Conservation (phyloP, 805 yeast genomes). For the Candida parachauliodes region DNA sequence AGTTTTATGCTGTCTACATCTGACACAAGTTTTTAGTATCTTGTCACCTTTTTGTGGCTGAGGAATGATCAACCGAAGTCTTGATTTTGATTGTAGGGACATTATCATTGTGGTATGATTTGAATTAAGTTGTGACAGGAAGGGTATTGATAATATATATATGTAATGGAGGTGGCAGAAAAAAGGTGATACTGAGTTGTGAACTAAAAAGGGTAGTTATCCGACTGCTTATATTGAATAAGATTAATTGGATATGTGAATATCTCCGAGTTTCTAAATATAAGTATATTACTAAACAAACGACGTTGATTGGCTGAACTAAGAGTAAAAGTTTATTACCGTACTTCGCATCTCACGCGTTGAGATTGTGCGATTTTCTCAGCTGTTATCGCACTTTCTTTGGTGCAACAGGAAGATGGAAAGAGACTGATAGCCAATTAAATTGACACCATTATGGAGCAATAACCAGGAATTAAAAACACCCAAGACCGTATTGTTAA, state of each 20-base stretch:
- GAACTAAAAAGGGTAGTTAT: background rate
- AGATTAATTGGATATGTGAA: background rate
- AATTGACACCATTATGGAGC: too few relatives aligned
- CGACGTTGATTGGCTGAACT: background rate
- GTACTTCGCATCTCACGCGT: slow-evolving; percentile 2
- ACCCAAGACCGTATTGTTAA: too few relatives aligned
- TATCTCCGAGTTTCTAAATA: background rate
- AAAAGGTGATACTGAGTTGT: background rate
- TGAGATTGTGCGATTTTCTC: too few relatives aligned
- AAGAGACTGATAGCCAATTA: too few relatives aligned
- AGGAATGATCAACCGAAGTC: slow-evolving; percentile 14
- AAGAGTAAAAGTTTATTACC: background rate
- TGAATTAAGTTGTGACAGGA: too few relatives aligned
- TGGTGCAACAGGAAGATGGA: too few relatives aligned
- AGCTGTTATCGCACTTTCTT: too few relatives aligned
- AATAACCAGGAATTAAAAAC: too few relatives aligned
- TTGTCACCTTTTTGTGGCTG: slow-evolving; percentile 11
- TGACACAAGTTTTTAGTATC: slow-evolving; percentile 52
- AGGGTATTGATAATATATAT: background rate
- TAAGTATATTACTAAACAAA: background rate
- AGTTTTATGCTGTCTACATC: slow-evolving; percentile 65
- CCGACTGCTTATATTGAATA: background rate
- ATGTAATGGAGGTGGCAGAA: background rate
- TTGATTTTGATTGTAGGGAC: slow-evolving; percentile 15
- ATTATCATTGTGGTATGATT: slow-evolving; percentile 13